Base-by-base conservation (phyloP, 768 basidiomycete genomes). In the Mycena polygramma region DNA sequence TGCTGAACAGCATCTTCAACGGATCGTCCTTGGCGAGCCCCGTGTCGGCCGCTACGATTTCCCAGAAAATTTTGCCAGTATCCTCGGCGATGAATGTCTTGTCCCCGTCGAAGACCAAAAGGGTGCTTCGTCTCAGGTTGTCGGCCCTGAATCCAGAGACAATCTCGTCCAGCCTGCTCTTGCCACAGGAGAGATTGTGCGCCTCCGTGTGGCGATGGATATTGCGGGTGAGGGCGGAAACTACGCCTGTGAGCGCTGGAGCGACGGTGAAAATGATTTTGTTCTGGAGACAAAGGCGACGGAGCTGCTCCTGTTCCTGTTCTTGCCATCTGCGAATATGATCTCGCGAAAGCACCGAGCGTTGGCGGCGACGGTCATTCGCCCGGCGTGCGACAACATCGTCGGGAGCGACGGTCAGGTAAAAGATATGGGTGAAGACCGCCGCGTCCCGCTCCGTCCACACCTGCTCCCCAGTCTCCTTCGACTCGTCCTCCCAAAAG, bases 81-180 rank as follows among this genome's bases (percentile, higher is more conserved):
- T 77, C 76, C 19, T 63, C 61, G 39, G 73, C 62, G 61, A 71
- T 57, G 53, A 75, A 46, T 24, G 76, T 77, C 22, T 41, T 74
- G 67, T 77, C 76, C 4, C 72, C 75, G 45, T 77, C 76, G 22
- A 77, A 63, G n/a, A 77, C 76, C 4, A 76, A 55, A 63, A 70
- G 62, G 4, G 66, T 48, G 45, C 63, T 59, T 14, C 36, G 43
- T 41, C 17, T 37, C 69, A 62, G 62, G 39, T 45, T 39, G 45
- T 20, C 37, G 13, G 58, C 63, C 41, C 43, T 51, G 22, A 63
- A 45, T 63, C 55, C 57, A 15, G 54, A 37, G 53, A 75, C 39
- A 41, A 67, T 48, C 19, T 71, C 65, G 63, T 75, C 75, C 49
- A 77, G 66, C 57, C 53, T 55, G 30, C 30, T 41, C 46, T 74